Percentiles rank a stretch among this genome's conserved stretches.
Conservation (phyloP, 2,329 filamentous ascomycete genomes). For the Fusarium cyanostomum region DNA sequence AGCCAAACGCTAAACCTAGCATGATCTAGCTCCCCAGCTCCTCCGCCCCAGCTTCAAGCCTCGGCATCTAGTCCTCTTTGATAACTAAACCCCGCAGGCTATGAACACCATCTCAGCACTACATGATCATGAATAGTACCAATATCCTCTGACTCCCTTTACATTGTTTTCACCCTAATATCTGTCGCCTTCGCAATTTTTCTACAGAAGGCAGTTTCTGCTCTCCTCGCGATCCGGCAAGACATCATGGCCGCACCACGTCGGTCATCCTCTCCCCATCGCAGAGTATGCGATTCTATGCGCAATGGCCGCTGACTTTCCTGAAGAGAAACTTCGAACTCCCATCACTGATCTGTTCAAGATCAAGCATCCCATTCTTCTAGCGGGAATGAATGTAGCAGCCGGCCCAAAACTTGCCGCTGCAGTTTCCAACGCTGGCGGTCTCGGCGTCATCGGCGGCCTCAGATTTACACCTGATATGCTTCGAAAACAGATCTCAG, state of each 20-base stretch:
- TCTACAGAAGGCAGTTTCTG: too few relatives aligned
- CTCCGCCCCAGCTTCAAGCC: slow-evolving; percentile 16
- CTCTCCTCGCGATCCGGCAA: neutral
- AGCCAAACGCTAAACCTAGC: slow-evolving; percentile 7
- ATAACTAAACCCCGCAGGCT: slow-evolving; percentile 15
- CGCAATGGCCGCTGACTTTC: slow-evolving; percentile 10
- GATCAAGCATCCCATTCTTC: slow-evolving; percentile 95
- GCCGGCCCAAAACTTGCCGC: slow-evolving; percentile 96
- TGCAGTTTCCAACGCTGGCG: slow-evolving; percentile 95
- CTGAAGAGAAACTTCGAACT: slow-evolving; percentile 74
- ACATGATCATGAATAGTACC: slow-evolving; percentile 3
- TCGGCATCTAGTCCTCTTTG: slow-evolving; percentile 30
- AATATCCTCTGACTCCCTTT: neutral
- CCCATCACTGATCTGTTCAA: slow-evolving; percentile 93
- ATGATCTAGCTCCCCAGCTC: slow-evolving; percentile 6
- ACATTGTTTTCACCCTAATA: too few relatives aligned
- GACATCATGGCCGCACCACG: slow-evolving; percentile 79
- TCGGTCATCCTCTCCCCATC: slow-evolving; percentile 56
- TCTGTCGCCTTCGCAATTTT: neutral
- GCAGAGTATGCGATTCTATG: slow-evolving; percentile 1
- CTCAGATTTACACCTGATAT: slow-evolving; percentile 96
- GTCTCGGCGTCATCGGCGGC: slow-evolving; percentile 94
- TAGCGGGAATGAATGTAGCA: slow-evolving; percentile 99
- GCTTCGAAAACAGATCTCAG: slow-evolving; percentile 92
- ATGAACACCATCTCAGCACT: slow-evolving; percentile 5